Evolutionary conservation across 345 rosid species (phyloP).

Genomic region (Chamaenerion angustifolium): DNA sequence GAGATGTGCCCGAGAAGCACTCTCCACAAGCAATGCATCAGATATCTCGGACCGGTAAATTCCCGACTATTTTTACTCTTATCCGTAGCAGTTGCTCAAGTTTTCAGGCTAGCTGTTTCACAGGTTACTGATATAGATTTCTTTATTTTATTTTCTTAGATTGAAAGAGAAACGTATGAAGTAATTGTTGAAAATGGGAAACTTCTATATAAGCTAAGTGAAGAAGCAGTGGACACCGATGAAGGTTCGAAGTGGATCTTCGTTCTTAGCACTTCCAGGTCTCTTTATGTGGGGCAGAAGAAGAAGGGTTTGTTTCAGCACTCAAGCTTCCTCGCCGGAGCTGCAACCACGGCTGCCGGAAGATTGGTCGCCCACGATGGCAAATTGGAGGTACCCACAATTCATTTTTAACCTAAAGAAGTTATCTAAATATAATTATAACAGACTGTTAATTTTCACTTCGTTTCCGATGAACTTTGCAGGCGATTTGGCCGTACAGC

Average conservation of each 20-base stretch:
- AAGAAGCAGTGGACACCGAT: conserved; percentile 19
- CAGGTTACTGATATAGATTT: no score
- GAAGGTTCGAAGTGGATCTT: conserved; percentile 58
- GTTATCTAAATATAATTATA: no score
- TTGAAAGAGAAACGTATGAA: conserved; percentile 40
- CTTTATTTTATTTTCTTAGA: conserved; percentile 14
- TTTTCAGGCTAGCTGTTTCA: no score
- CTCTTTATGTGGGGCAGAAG: conserved; percentile 48
- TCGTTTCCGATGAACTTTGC: background rate
- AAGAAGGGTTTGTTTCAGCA: conserved; percentile 61
- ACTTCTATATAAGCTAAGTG: conserved; percentile 23
- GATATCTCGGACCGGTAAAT: conserved; percentile 59
- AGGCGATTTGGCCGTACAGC: conserved; percentile 96
- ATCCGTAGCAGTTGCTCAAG: background rate
- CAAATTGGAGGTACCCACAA: conserved; percentile 28
- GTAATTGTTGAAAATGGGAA: conserved; percentile 38
- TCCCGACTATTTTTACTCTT: background rate
- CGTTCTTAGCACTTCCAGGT: conserved; percentile 45
- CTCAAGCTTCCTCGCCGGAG: conserved; percentile 59
- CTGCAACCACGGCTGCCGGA: conserved; percentile 60
- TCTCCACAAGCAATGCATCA: conserved; percentile 41
- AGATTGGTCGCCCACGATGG: conserved; percentile 45
- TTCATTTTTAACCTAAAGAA: no score
- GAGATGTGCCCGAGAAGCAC: conserved; percentile 30
- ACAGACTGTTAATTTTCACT: background rate